Evolutionary conservation across 441 rosid genomes (phyloP), one percentile per base, ranked within the genome.

Genomic region (Omphalea diandra): DNA sequence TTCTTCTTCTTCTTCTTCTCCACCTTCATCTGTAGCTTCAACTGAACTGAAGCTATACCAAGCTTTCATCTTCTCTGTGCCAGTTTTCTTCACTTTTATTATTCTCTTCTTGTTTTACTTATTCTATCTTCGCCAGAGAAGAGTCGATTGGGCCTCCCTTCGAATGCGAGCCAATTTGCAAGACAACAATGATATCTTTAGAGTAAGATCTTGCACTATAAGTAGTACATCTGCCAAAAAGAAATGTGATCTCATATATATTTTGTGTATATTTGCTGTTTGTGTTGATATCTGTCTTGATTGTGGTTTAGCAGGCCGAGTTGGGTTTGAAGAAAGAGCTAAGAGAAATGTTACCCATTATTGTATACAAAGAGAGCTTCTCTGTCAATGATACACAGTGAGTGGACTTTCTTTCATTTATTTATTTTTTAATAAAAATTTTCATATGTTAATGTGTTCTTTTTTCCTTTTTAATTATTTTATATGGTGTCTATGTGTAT

Each of bases 331-430:
- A 85, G 82, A 88, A 90, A 74, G 98, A 93, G 70, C 67, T 93
- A 69, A 86, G 97, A 75, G 96, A 93, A 85, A 87, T 93, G 98
- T 84, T 93, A 8, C 97, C 98, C 57, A 81, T 90, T 76, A 78
- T 93, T 49, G 79, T 90, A 47, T 93, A 79, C 76, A 87, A 68
- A 77, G 92, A 90, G 83, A 93, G 94, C 87, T 93, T 93, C 83
- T 83, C 87, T 7, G 76, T 93, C 24, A 83, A 61, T 72, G 98
- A 93, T 73, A 77, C 87, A 69, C 92, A 69, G 98, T 90, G 70
- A 86, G 95, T 82, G 53, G 32, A 26, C 62, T 27, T 70, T 61
- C 54, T 67, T 15, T 38, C 8, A 32, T n/a, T 41, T 24, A 26
- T 9, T 32, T 64, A 31, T 24, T 55, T 6, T 35, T 43, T 18